Percentiles rank a stretch among this genome's conserved stretches.
phyloP scores from a whole-genome alignment of 2,329 filamentous ascomycete genomes.

The Colletotrichum noveboracense region DNA sequence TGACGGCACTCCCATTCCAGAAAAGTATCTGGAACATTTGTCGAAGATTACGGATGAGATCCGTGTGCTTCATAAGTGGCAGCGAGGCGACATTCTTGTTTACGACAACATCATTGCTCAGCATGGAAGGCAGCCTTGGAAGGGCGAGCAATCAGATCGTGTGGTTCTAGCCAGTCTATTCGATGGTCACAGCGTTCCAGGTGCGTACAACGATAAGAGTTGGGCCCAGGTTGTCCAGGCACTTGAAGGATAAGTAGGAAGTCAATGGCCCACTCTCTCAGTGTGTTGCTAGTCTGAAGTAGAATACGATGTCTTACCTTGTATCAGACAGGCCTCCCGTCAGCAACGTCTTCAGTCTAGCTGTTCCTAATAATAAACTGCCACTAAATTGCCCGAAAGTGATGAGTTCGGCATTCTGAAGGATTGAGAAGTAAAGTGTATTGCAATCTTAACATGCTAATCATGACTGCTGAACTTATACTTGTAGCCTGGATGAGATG shows the following conservation, averaged over 20 bases:
- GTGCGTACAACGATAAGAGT: conserved; percentile 43
- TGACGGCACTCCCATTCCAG: conserved; percentile 51
- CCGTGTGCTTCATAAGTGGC: conserved; percentile 52
- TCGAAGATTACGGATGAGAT: conserved; percentile 53
- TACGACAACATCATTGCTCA: conserved; percentile 55
- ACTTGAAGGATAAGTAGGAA: conserved; percentile 30
- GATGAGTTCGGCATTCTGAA: not conserved
- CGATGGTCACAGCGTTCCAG: conserved; percentile 49
- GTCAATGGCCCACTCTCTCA: not conserved
- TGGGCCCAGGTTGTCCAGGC: conserved; percentile 54
- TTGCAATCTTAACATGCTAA: not conserved
- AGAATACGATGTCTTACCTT: not conserved
- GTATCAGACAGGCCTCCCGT: not conserved
- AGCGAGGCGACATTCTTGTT: conserved; percentile 51
- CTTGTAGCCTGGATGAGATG: not conserved
- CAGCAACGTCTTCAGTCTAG: not conserved
- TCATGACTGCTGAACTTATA: not conserved
- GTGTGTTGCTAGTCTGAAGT: not conserved
- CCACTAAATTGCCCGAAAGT: not conserved
- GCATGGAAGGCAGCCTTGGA: conserved; percentile 54
- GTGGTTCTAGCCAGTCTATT: conserved; percentile 53
- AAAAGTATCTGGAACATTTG: conserved; percentile 45
- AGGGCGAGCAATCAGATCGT: conserved; percentile 48
- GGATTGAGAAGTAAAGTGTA: not conserved
- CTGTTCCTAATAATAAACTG: not conserved